These are phyloP conservation scores for Tetratostichococcus sp. DNA, from an alignment of 139 green algal genomes.

Conservation along the genomic window DNA sequence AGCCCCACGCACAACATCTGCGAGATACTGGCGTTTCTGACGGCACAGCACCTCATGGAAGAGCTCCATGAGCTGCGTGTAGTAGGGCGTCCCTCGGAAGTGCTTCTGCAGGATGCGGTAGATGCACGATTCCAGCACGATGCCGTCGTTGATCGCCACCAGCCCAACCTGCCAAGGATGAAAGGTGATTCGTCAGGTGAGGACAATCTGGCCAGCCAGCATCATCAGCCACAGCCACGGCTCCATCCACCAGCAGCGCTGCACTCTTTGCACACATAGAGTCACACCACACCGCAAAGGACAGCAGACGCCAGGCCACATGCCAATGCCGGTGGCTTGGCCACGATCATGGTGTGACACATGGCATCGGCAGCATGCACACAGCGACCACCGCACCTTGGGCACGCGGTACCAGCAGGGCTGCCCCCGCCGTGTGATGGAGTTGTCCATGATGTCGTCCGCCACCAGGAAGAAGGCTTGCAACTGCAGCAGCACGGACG, in stretches of 20 bases:
- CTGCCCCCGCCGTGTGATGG: conserved; percentile 91
- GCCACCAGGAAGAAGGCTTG: conserved; percentile 98
- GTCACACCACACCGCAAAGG: no score
- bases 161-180: conserved; percentile 91
- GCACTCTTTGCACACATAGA: no score
- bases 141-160: conserved; percentile 96
- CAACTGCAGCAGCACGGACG: conserved; percentile 42
- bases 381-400: conserved; percentile 48
- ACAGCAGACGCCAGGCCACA: no score
- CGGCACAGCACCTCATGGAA: conserved; percentile 87
- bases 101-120: conserved; percentile 86
- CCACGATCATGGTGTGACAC: no score
- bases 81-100: conserved; percentile 51
- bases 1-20: no score
- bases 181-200: no score
- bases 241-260: no score
- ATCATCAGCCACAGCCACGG: no score
- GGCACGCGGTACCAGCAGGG: conserved; percentile 95
- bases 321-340: no score
- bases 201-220: no score
- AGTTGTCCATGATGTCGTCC: conserved; percentile 99
- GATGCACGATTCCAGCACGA: conserved; percentile 93
- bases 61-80: conserved; percentile 83
- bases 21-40: no score
- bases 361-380: no score